A percentile compares a stretch with the other conserved stretches of the same genome.
These are phyloP conservation scores for Lasiosphaeria hispida DNA, from an alignment of 495 filamentous ascomycete species.

Conservation along the genomic window DNA sequence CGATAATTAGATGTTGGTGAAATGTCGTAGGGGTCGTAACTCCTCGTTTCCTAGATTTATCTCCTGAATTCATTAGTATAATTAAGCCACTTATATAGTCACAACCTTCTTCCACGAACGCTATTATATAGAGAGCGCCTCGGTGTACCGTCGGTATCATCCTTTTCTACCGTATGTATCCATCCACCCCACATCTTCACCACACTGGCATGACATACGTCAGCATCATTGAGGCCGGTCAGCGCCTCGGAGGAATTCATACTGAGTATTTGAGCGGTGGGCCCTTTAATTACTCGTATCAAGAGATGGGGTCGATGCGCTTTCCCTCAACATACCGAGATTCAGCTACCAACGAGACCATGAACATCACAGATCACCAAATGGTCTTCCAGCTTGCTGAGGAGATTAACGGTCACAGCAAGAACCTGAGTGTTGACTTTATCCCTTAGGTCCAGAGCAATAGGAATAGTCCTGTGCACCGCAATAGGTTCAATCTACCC, in stretches of 20 bases:
- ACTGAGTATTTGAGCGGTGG: conserved; percentile 60
- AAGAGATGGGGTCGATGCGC: conserved; percentile 76
- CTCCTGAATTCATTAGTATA: too few species aligned
- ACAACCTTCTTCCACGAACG: too few species aligned
- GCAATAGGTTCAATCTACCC: conserved; percentile 50
- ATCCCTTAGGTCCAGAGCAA: conserved; percentile 60
- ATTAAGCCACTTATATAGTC: too few species aligned
- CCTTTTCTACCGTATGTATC: too few species aligned
- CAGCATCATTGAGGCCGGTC: conserved; percentile 39
- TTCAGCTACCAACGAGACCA: conserved; percentile 50
- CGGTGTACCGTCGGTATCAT: too few species aligned
- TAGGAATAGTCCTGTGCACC: conserved; percentile 50
- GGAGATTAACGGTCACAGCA: conserved; percentile 51
- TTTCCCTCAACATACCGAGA: conserved; percentile 51
- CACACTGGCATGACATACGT: conserved; percentile 41
- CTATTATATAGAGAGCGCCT: too few species aligned
- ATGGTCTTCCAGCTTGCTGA: conserved; percentile 63
- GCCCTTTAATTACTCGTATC: conserved; percentile 66
- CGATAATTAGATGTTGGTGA: too few species aligned
- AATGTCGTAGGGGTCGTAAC: too few species aligned
- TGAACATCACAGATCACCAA: conserved; percentile 56
- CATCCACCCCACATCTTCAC: too few species aligned
- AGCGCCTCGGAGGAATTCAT: conserved; percentile 51
- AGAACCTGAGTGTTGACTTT: conserved; percentile 59
- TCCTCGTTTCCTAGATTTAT: too few species aligned